phyloP scores from a whole-genome alignment of 2,329 filamentous ascomycete species.

The Penicillium verrucosum region DNA sequence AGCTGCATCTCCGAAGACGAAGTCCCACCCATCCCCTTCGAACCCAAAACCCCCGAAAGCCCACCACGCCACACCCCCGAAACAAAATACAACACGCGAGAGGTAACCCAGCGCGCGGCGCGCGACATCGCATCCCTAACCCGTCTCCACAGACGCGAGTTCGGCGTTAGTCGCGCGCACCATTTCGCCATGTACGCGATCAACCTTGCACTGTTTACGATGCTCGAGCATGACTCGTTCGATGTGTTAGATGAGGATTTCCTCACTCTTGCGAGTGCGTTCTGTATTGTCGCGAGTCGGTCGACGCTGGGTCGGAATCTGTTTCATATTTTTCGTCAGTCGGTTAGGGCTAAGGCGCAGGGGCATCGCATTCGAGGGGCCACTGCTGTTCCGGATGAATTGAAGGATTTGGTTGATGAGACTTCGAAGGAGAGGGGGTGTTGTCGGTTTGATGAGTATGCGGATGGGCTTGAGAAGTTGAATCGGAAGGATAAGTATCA shows the following conservation, averaged over 20 bases:
- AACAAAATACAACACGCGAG: conserved; percentile 21
- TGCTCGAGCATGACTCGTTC: conserved; percentile 30
- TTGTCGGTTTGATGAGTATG: conserved; percentile 31
- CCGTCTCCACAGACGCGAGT: conserved; percentile 33
- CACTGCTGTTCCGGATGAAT: conserved; percentile 26
- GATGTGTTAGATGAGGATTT: conserved; percentile 37
- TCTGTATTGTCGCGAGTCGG: conserved; percentile 33
- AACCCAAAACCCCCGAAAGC: conserved; percentile 32
- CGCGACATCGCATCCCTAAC: conserved; percentile 31
- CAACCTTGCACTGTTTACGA: conserved; percentile 37
- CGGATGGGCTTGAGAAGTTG: conserved; percentile 35
- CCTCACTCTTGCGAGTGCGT: conserved; percentile 33
- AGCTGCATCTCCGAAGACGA: conserved; percentile 26
- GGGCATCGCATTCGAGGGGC: conserved; percentile 27
- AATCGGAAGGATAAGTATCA: conserved; percentile 32
- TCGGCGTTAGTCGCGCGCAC: conserved; percentile 35
- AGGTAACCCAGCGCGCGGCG: conserved; percentile 30
- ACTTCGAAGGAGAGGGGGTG: conserved; percentile 14
- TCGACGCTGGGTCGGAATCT: conserved; percentile 34
- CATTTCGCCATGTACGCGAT: conserved; percentile 40
- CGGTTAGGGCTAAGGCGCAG: conserved; percentile 31
- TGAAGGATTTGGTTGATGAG: conserved; percentile 35
- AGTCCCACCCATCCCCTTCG: conserved; percentile 14
- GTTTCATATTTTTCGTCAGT: conserved; percentile 38
- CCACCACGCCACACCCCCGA: conserved; percentile 18